These are phyloP conservation scores for Hyaloscypha bicolor DNA, from an alignment of 495 filamentous ascomycete species.

Conservation along the genomic window DNA sequence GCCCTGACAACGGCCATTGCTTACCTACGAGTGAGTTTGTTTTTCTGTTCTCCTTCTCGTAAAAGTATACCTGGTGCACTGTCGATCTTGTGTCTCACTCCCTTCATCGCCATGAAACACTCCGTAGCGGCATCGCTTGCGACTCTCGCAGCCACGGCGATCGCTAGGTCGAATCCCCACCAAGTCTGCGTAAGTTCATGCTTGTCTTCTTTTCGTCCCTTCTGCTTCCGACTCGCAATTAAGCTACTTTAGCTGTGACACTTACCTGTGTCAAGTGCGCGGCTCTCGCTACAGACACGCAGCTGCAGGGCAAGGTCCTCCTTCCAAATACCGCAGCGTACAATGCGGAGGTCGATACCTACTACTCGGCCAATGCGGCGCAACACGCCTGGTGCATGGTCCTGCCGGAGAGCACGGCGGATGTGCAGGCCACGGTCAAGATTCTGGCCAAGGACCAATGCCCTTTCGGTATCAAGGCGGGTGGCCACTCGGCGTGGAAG, in stretches of 20 bases:
- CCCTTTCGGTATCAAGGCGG: conserved; percentile 39
- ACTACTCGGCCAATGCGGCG: conserved; percentile 39
- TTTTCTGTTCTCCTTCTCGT: conserved; percentile 8
- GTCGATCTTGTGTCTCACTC: conserved; percentile 4
- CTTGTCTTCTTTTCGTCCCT: conserved; percentile 13
- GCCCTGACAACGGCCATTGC: too few species aligned
- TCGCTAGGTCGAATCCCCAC: conserved; percentile 9
- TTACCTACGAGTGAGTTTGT: conserved; percentile 13
- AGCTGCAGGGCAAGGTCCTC: conserved; percentile 27
- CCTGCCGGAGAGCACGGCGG: conserved; percentile 39
- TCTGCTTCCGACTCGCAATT: too few species aligned
- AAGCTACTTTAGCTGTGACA: conserved; percentile 4
- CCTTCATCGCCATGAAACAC: conserved; percentile 13
- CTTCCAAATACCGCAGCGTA: conserved; percentile 30
- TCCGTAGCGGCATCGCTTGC: too few species aligned
- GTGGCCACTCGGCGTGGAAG: conserved; percentile 33
- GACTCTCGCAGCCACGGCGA: conserved; percentile 11
- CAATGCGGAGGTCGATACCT: conserved; percentile 31
- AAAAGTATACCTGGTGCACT: too few species aligned
- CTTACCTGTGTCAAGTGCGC: conserved; percentile 15
- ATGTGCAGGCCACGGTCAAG: conserved; percentile 41
- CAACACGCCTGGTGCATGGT: conserved; percentile 40
- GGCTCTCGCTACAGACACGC: conserved; percentile 15
- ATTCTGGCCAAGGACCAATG: conserved; percentile 38
- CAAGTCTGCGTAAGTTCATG: conserved; percentile 10